These are phyloP conservation scores for Septoria linicola DNA, from an alignment of 2,329 filamentous ascomycete species.

Conservation along the genomic window DNA sequence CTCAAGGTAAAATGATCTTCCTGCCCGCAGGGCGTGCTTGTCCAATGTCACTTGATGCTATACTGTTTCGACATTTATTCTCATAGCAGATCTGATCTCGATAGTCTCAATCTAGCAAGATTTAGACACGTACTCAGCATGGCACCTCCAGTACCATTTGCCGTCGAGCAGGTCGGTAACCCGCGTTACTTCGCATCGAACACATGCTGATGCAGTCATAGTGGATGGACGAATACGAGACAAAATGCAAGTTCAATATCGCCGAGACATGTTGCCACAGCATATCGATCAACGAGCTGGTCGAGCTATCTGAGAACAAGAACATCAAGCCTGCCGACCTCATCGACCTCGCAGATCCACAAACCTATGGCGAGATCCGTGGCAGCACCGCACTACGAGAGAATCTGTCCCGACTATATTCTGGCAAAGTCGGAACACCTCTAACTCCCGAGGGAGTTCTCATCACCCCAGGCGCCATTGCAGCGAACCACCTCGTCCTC, in stretches of 20 bases:
- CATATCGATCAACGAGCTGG: conserved; percentile 68
- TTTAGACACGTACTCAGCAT: conserved; percentile 16
- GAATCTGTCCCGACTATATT: conserved; percentile 66
- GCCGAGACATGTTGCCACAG: conserved; percentile 78
- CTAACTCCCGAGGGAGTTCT: conserved; percentile 64
- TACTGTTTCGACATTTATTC: no score
- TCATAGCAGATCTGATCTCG: no score
- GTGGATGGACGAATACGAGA: conserved; percentile 60
- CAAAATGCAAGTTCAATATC: conserved; percentile 62
- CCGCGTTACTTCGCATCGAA: background rate
- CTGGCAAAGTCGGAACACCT: conserved; percentile 51
- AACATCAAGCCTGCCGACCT: conserved; percentile 42
- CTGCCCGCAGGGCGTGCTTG: no score
- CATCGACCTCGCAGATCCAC: conserved; percentile 55
- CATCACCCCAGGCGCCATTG: conserved; percentile 76
- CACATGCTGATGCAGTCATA: conserved; percentile 32
- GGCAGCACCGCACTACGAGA: conserved; percentile 64
- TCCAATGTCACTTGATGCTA: no score
- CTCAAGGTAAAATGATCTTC: no score
- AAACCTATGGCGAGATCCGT: conserved; percentile 72
- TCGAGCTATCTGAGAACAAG: conserved; percentile 58
- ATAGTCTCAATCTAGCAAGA: no score
- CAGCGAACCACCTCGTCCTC: conserved; percentile 78
- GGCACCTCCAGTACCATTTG: conserved; percentile 52
- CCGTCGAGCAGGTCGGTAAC: conserved; percentile 65